Percentiles rank a stretch among this genome's conserved stretches.
Conservation (phyloP, 2,329 filamentous ascomycete genomes). For the Simplicillium aogashimaense region DNA sequence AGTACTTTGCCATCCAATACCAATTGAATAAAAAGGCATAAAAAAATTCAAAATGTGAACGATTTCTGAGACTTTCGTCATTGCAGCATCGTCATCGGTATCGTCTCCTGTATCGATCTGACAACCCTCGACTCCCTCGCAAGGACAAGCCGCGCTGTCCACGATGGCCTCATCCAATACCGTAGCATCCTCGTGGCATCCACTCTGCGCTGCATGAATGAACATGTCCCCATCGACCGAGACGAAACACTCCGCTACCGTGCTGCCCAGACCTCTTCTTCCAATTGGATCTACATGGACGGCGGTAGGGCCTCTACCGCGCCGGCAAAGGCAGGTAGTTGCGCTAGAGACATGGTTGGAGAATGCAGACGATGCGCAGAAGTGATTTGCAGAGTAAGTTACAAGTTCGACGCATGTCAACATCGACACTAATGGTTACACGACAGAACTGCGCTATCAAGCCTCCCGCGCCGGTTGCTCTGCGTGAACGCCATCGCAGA, state of each 20-base stretch:
- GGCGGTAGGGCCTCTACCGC: constrained; percentile 35
- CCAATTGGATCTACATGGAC: constrained; percentile 50
- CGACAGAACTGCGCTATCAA: constrained; percentile 82
- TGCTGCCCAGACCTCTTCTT: constrained; percentile 32
- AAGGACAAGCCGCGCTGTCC: constrained; percentile 70
- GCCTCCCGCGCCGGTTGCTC: constrained; percentile 55
- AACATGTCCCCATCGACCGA: constrained; percentile 44
- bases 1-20: constrained; percentile 2
- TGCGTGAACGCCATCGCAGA: constrained; percentile 69
- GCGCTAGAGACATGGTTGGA: constrained; percentile 78
- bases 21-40: background rate
- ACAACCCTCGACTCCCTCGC: constrained; percentile 80
- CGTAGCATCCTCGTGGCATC: constrained; percentile 61
- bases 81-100: constrained; percentile 63
- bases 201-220: constrained; percentile 73
- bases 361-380: constrained; percentile 70
- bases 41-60: background rate
- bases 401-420: background rate
- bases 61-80: constrained; percentile 1
- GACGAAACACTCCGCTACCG: constrained; percentile 49
- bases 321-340: constrained; percentile 62
- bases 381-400: constrained; percentile 70
- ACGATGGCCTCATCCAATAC: constrained; percentile 68
- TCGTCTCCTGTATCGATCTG: constrained; percentile 72
- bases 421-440: constrained; percentile 6